Evolutionary conservation across 805 yeast species (phyloP).

Genomic region (Ogataea methanolica): DNA sequence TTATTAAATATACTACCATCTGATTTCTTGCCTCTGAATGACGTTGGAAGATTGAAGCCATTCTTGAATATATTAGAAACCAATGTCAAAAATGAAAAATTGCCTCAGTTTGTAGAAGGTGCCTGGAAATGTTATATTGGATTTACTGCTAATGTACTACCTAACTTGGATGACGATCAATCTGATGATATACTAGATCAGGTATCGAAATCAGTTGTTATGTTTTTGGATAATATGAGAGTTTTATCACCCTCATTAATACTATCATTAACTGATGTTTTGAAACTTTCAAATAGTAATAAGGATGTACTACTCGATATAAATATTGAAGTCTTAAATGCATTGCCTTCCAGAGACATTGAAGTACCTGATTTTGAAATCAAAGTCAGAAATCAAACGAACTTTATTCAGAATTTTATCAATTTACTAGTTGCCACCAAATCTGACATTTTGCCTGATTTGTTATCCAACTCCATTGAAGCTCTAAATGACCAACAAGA

Average conservation of each 20-base stretch:
- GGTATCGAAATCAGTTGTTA: constrained; percentile 9
- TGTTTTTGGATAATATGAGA: constrained; percentile 16
- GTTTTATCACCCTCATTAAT: constrained; percentile 8
- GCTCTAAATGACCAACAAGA: constrained; percentile 23
- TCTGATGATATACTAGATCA: constrained; percentile 3
- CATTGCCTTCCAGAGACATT: constrained; percentile 20
- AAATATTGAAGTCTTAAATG: constrained; percentile 16
- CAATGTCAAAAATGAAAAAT: constrained; percentile 22
- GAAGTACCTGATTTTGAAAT: constrained; percentile 11
- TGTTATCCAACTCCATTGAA: constrained; percentile 24
- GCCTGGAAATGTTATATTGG: constrained; percentile 26
- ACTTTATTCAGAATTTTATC: constrained; percentile 23
- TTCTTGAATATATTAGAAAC: constrained; percentile 13
- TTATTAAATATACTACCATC: constrained; percentile 19
- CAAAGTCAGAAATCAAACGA: constrained; percentile 4
- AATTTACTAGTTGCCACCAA: constrained; percentile 9
- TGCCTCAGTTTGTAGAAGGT: constrained; percentile 14
- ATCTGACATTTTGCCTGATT: constrained; percentile 16
- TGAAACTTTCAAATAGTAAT: constrained; percentile 12
- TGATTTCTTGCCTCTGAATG: constrained; percentile 11
- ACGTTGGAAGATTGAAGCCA: constrained; percentile 5
- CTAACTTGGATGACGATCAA: constrained; percentile 3
- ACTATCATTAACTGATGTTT: constrained; percentile 6
- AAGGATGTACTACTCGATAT: constrained; percentile 20
- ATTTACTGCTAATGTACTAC: constrained; percentile 5